Conservation (phyloP, 352 stramenopile species). For the Phytophthora foliorum region DNA sequence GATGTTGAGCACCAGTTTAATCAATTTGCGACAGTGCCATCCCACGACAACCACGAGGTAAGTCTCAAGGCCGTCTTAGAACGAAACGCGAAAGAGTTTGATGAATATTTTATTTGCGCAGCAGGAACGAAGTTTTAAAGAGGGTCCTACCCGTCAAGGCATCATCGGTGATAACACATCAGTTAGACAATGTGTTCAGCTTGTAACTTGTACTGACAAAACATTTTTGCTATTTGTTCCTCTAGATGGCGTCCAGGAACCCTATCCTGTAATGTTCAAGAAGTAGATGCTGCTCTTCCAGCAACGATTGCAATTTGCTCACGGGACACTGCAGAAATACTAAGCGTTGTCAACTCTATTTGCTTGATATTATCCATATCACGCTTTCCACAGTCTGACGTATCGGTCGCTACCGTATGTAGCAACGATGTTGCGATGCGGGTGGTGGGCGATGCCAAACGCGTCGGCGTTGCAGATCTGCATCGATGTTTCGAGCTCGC, state of each 20-base stretch:
- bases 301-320: background rate
- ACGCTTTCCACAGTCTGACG: constrained; percentile 85
- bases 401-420: constrained; percentile 91
- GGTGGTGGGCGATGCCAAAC: constrained; percentile 88
- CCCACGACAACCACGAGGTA: constrained; percentile 22
- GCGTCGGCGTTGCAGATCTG: constrained; percentile 87
- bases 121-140: constrained; percentile 28
- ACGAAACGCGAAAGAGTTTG: background rate
- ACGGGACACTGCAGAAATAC: background rate
- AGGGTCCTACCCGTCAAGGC: constrained; percentile 9
- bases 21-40: constrained; percentile 26
- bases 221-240: background rate
- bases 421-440: constrained; percentile 90
- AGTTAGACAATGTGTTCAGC: background rate
- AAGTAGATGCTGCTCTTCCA: constrained; percentile 36
- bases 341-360: constrained; percentile 11
- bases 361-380: constrained; percentile 23
- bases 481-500: constrained; percentile 74
- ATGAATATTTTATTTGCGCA: background rate
- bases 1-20: constrained; percentile 38
- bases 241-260: constrained; percentile 40
- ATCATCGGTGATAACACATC: constrained; percentile 15
- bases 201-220: background rate
- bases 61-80: background rate
- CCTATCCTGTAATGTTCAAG: constrained; percentile 53